A percentile compares a stretch with the other conserved stretches of the same genome.
phyloP scores from a whole-genome alignment of 2,329 filamentous ascomycete species.

The Fusarium napiforme region DNA sequence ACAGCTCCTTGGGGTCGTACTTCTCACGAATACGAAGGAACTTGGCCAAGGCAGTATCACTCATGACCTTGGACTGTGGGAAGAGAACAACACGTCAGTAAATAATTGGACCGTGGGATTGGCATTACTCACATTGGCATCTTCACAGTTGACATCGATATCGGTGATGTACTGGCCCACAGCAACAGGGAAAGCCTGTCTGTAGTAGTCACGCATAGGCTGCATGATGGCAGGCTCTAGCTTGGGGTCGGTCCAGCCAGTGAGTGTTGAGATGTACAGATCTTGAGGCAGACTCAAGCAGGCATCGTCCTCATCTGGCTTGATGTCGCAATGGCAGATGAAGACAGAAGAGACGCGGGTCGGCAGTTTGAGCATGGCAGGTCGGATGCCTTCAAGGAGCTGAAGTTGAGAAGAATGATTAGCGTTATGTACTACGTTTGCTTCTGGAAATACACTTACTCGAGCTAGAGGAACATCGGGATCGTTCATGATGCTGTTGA shows the following conservation, averaged over 20 bases:
- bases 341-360: constrained; percentile 8
- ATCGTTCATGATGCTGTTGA: constrained; percentile 4
- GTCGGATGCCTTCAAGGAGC: constrained; percentile 5
- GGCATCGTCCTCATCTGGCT: constrained; percentile 4
- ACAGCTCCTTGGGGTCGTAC: not conserved
- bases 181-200: not conserved
- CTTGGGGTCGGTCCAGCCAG: constrained; percentile 16
- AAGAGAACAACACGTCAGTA: not conserved
- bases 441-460: not conserved
- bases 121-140: not conserved
- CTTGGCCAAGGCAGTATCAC: not conserved
- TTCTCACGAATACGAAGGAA: constrained; percentile 3
- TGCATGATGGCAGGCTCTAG: not conserved
- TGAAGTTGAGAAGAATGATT: not conserved
- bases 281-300: constrained; percentile 14
- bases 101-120: not conserved
- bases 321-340: constrained; percentile 1
- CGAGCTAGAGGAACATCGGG: not conserved
- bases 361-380: constrained; percentile 2
- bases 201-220: constrained; percentile 3
- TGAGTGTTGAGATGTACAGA: constrained; percentile 13
- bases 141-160: constrained; percentile 1
- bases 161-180: constrained; percentile 11
- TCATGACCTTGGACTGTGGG: not conserved
- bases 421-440: not conserved